phyloP scores from a whole-genome alignment of 2,329 filamentous ascomycete species.

The Metarhizium sp. region DNA sequence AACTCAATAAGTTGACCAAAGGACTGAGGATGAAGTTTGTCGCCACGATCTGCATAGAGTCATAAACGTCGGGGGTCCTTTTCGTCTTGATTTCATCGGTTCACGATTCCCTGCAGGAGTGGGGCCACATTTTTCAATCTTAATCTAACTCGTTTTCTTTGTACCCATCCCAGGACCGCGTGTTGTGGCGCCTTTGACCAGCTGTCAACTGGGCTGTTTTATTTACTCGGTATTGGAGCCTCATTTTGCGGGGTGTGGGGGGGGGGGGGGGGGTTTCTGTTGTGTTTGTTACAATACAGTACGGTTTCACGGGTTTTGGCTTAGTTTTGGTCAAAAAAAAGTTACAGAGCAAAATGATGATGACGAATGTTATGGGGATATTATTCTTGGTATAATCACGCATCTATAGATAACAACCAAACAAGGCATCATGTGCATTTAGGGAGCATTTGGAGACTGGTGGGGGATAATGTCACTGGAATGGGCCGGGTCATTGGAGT shows the following conservation, averaged over 20 bases:
- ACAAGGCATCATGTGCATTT: not conserved
- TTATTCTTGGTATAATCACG: not conserved
- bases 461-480: not conserved
- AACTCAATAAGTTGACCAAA: not conserved
- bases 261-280: not conserved
- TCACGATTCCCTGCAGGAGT: not conserved
- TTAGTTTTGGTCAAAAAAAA: not conserved
- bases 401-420: not conserved
- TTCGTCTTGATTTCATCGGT: not conserved
- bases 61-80: not conserved
- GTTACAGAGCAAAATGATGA: not conserved
- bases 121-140: not conserved
- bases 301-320: not conserved
- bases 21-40: too few species aligned
- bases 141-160: too few species aligned
- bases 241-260: too few species aligned
- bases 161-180: not conserved
- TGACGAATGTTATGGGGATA: not conserved
- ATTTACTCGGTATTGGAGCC: not conserved
- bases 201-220: not conserved
- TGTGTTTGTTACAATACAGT: not conserved
- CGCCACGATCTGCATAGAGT: too few species aligned
- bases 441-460: not conserved
- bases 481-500: not conserved
- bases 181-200: not conserved